Conservation (phyloP, 176 grass and related monocot species). For the Ampelocalamus luodianensis region DNA sequence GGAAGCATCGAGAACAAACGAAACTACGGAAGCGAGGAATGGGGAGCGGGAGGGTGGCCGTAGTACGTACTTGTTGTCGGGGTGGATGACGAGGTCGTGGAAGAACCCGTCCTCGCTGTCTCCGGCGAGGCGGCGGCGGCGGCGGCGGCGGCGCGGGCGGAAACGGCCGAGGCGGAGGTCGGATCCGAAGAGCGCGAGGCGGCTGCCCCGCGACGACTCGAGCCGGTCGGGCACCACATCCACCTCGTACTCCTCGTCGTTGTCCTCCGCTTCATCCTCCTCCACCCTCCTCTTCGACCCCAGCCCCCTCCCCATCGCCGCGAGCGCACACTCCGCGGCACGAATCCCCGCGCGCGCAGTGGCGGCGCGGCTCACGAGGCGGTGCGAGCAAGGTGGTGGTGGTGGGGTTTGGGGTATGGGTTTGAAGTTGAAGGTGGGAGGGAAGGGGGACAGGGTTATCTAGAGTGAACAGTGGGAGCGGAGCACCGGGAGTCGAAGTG, state of each 20-base stretch:
- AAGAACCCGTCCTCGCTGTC: conserved; percentile 32
- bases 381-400: background rate
- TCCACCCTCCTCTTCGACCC: conserved; percentile 37
- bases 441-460: conserved; percentile 24
- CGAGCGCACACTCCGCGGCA: background rate
- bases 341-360: background rate
- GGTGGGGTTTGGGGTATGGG: background rate
- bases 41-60: background rate
- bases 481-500: conserved; percentile 7
- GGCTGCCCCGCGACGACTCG: conserved; percentile 59
- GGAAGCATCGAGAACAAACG: conserved; percentile 8
- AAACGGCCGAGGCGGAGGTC: conserved; percentile 55
- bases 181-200: conserved; percentile 57
- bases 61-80: conserved; percentile 61
- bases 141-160: conserved; percentile 38
- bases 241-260: conserved; percentile 63
- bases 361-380: background rate
- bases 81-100: conserved; percentile 66
- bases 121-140: background rate
- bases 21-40: background rate
- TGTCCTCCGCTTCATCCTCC: conserved; percentile 12
- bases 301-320: conserved; percentile 42
- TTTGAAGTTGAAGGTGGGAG: background rate
- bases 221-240: conserved; percentile 67
- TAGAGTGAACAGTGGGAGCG: conserved; percentile 17